phyloP scores from a whole-genome alignment of 768 basidiomycete species.

The Crassisporium funariophilum region DNA sequence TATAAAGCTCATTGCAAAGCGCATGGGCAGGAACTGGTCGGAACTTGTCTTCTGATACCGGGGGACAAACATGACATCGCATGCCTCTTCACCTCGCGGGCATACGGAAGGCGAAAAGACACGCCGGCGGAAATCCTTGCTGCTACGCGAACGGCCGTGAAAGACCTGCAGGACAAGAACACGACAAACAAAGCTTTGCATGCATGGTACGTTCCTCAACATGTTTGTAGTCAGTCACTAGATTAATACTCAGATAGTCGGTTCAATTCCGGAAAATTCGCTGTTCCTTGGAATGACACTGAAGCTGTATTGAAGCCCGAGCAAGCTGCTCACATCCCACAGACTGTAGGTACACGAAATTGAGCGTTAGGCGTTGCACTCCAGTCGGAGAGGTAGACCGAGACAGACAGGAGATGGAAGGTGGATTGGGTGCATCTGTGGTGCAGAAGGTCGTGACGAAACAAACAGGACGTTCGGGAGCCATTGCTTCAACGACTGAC shows the following conservation, averaged over 20 bases:
- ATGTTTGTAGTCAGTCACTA: neutral
- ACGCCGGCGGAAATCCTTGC: slow-evolving; percentile 35
- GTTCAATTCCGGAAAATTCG: slow-evolving; percentile 47
- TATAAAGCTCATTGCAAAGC: slow-evolving; percentile 35
- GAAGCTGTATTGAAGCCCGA: slow-evolving; percentile 31
- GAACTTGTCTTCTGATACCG: slow-evolving; percentile 40
- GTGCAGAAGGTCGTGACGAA: slow-evolving; percentile 13
- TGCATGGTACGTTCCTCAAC: slow-evolving; percentile 35
- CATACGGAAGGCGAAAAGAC: slow-evolving; percentile 41
- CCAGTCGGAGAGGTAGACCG: slow-evolving; percentile 16
- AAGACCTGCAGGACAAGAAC: slow-evolving; percentile 38
- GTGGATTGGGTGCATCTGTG: slow-evolving; percentile 2
- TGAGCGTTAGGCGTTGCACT: slow-evolving; percentile 20
- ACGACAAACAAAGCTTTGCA: slow-evolving; percentile 32
- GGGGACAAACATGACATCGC: slow-evolving; percentile 38
- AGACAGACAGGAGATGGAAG: slow-evolving; percentile 19
- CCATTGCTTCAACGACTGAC: slow-evolving; percentile 19
- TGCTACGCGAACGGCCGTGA: slow-evolving; percentile 35
- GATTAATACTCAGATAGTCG: slow-evolving; percentile 26
- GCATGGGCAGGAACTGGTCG: slow-evolving; percentile 30
- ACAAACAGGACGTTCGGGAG: slow-evolving; percentile 22
- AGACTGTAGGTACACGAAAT: slow-evolving; percentile 16
- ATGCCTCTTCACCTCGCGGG: slow-evolving; percentile 44
- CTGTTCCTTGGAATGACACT: slow-evolving; percentile 43
- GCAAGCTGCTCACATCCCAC: slow-evolving; percentile 17